Evolutionary conservation across 1,139 yeast genomes (phyloP).

Genomic region (Candida glucosophila): DNA sequence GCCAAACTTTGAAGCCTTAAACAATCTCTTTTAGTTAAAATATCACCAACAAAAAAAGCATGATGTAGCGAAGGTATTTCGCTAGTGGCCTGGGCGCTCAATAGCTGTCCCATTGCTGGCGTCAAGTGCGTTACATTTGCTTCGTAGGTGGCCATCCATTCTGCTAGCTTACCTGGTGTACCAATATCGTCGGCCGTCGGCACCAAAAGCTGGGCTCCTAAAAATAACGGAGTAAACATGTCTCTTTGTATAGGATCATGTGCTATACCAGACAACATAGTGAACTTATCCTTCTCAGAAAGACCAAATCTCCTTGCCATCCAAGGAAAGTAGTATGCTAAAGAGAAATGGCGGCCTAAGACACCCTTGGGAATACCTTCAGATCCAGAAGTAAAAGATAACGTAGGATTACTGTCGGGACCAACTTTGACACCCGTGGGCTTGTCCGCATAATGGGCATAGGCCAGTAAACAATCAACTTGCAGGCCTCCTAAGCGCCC

Average conservation of each 20-base stretch:
- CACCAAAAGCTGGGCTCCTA: slow-evolving; percentile 87
- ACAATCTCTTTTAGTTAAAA: slow-evolving; percentile 94
- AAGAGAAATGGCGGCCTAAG: slow-evolving; percentile 90
- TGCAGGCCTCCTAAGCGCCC: slow-evolving; percentile 24
- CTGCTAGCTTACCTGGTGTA: slow-evolving; percentile 94
- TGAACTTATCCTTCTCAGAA: slow-evolving; percentile 75
- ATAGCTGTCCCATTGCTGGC: slow-evolving; percentile 98
- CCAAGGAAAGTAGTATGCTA: slow-evolving; percentile 98
- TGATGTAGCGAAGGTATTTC: slow-evolving; percentile 82
- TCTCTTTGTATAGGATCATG: slow-evolving; percentile 99
- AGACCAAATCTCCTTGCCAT: slow-evolving; percentile 82
- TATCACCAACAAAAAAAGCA: slow-evolving; percentile 98
- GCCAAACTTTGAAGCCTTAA: slow-evolving; percentile 86
- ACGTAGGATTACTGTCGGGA: slow-evolving; percentile 94
- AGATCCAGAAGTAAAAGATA: slow-evolving; percentile 95
- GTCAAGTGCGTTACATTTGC: slow-evolving; percentile 97
- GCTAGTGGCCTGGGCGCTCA: slow-evolving; percentile 93
- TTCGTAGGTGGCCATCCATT: slow-evolving; percentile 88
- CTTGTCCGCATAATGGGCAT: slow-evolving; percentile 35
- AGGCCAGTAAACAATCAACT: slow-evolving; percentile 44
- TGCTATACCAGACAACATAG: slow-evolving; percentile 98
- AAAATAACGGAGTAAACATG: slow-evolving; percentile 93
- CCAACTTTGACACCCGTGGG: slow-evolving; percentile 92
- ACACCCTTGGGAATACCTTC: slow-evolving; percentile 99
- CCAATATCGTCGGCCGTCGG: slow-evolving; percentile 98